Percentiles rank a stretch among this genome's conserved stretches.
Evolutionary conservation across 139 green algal species (phyloP).

Genomic region (Ettlia oleoabundans): DNA sequence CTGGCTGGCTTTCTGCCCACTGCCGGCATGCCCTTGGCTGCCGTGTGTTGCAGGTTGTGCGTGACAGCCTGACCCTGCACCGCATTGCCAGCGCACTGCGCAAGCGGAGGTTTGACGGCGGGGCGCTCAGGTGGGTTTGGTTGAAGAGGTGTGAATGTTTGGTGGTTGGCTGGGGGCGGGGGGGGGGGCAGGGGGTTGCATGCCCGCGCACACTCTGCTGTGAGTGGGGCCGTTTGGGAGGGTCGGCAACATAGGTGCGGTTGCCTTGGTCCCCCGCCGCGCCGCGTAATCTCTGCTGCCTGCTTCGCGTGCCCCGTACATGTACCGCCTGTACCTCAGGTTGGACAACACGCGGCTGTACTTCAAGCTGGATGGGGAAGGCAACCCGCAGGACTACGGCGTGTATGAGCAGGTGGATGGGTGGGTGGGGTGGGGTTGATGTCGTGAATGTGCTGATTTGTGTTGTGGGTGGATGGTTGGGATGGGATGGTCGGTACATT

Average conservation of each 20-base stretch:
- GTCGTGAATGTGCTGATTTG: too few species aligned
- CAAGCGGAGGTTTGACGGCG: slow-evolving; percentile 52
- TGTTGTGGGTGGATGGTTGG: too few species aligned
- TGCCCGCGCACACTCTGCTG: too few species aligned
- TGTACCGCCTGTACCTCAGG: background rate
- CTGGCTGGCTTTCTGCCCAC: too few species aligned
- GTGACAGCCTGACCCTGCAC: slow-evolving; percentile 75
- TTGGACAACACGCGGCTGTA: slow-evolving; percentile 86
- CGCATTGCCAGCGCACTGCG: slow-evolving; percentile 67
- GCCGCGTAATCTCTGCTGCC: too few species aligned
- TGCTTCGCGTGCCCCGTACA: background rate
- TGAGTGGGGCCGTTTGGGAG: too few species aligned
- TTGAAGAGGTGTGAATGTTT: background rate
- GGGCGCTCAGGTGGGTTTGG: slow-evolving; percentile 58
- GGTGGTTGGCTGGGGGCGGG: too few species aligned
- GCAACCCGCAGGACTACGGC: slow-evolving; percentile 63
- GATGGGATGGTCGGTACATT: too few species aligned
- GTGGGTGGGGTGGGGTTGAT: too few species aligned
- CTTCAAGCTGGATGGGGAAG: slow-evolving; percentile 80
- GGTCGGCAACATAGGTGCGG: too few species aligned
- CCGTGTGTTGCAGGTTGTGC: slow-evolving; percentile 72
- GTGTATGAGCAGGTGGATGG: slow-evolving; percentile 38
- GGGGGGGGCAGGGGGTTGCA: too few species aligned
- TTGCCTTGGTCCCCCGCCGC: background rate
- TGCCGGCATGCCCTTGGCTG: too few species aligned